A percentile compares a stretch with the other conserved stretches of the same genome.
Evolutionary conservation across 495 filamentous ascomycete genomes (phyloP).

Genomic region (Corynascus novoguineensis): DNA sequence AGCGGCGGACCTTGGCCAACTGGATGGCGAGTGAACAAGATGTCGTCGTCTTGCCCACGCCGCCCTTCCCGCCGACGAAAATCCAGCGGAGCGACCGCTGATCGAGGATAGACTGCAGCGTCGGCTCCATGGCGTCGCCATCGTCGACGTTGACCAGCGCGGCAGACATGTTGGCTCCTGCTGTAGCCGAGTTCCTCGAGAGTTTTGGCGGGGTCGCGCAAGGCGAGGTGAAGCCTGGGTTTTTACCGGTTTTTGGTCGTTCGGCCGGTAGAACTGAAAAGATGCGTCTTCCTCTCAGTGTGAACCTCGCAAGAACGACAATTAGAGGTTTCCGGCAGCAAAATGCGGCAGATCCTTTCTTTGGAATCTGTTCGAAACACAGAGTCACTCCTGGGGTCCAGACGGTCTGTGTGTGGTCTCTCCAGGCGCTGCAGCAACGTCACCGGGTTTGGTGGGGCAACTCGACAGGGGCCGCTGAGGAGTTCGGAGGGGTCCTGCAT

Average conservation of each 20-base stretch:
- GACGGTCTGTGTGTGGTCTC: neutral
- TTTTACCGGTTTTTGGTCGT: neutral
- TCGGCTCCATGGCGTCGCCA: conserved; percentile 73
- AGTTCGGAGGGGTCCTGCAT: neutral
- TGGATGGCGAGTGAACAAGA: conserved; percentile 98
- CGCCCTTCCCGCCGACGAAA: conserved; percentile 97
- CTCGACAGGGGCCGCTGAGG: conserved; percentile 1
- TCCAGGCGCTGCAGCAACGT: conserved; percentile 19
- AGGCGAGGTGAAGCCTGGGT: neutral
- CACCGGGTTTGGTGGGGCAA: conserved; percentile 25
- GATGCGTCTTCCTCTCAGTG: neutral
- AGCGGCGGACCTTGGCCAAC: conserved; percentile 91
- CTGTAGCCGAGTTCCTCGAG: neutral
- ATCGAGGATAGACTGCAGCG: conserved; percentile 88
- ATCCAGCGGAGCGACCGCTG: conserved; percentile 97
- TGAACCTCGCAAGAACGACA: neutral
- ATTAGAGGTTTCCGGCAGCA: neutral
- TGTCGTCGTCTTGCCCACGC: conserved; percentile 98
- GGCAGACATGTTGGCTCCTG: conserved; percentile 52
- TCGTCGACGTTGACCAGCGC: conserved; percentile 64
- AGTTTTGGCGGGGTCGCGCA: neutral
- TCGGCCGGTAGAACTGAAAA: neutral
- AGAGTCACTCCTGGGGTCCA: conserved; percentile 18
- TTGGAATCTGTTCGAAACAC: conserved; percentile 30
- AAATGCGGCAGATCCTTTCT: neutral